phyloP scores from a whole-genome alignment of 768 basidiomycete genomes.

The Xerocomellus amylosporus region DNA sequence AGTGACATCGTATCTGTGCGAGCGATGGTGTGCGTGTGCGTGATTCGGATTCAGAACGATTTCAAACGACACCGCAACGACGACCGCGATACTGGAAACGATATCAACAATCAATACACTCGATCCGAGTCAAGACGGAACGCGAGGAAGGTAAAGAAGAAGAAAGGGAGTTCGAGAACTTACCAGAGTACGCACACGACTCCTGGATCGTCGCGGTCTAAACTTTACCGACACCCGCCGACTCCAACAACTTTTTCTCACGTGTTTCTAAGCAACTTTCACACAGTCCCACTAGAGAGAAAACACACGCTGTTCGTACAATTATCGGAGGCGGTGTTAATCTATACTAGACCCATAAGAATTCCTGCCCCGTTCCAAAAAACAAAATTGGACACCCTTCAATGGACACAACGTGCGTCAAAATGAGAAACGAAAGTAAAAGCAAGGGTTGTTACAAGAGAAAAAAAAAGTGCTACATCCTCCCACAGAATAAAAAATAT shows the following conservation, averaged over 20 bases:
- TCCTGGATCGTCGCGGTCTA: not conserved
- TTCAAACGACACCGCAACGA: not conserved
- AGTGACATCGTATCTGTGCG: slow-evolving; percentile 56
- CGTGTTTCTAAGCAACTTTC: slow-evolving; percentile 5
- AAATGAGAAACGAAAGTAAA: not conserved
- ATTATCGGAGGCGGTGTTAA: slow-evolving; percentile 28
- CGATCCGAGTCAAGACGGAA: not conserved
- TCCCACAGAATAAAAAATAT: not conserved
- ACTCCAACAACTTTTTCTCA: slow-evolving; percentile 8
- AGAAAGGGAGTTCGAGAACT: not conserved
- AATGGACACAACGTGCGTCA: slow-evolving; percentile 14
- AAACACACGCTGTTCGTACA: slow-evolving; percentile 17
- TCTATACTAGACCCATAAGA: slow-evolving; percentile 28
- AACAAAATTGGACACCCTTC: slow-evolving; percentile 4
- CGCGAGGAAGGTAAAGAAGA: not conserved
- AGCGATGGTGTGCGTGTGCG: not conserved
- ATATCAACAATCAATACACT: not conserved
- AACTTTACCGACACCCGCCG: not conserved
- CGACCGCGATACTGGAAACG: not conserved
- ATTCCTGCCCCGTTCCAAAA: slow-evolving; percentile 21
- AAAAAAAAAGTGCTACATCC: slow-evolving; percentile 9
- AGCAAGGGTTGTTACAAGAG: slow-evolving; percentile 1
- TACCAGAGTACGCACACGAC: not conserved
- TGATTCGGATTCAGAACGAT: not conserved
- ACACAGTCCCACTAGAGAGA: not conserved